Conservation (phyloP, 768 basidiomycete species). For the Harrya chromipes region DNA sequence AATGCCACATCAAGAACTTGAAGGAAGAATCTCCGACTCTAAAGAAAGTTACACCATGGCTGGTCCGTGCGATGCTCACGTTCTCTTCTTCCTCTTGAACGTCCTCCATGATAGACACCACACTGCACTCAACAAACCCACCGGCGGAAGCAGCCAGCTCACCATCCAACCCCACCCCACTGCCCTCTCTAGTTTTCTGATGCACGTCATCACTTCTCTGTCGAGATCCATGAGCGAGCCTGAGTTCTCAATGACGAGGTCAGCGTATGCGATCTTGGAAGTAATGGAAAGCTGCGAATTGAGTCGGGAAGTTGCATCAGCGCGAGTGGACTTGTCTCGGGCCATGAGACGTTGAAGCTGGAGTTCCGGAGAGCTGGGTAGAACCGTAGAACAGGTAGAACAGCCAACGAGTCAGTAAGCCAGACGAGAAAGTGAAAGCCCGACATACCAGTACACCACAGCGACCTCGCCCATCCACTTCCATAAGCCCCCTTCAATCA, state of each 20-base stretch:
- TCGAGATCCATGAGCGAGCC: constrained; percentile 69
- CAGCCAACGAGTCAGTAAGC: background rate
- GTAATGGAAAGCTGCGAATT: constrained; percentile 77
- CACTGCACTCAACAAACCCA: constrained; percentile 46
- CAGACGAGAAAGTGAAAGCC: constrained; percentile 1
- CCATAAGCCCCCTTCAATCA: constrained; percentile 88
- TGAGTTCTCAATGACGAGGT: constrained; percentile 86
- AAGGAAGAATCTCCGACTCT: no score
- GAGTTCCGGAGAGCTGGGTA: constrained; percentile 66
- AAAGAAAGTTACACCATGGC: no score
- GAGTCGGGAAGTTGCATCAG: constrained; percentile 73
- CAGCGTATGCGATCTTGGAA: constrained; percentile 81
- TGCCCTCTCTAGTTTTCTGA: constrained; percentile 41
- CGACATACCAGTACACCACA: constrained; percentile 84
- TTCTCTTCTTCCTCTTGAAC: constrained; percentile 18
- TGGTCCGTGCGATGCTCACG: background rate
- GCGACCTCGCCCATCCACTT: constrained; percentile 79
- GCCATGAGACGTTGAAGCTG: constrained; percentile 81
- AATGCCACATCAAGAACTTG: no score
- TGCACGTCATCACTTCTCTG: constrained; percentile 38
- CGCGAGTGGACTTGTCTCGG: constrained; percentile 63
- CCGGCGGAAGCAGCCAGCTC: constrained; percentile 58
- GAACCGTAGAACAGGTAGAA: no score
- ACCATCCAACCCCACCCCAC: constrained; percentile 59
- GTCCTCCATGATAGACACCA: constrained; percentile 38